These are phyloP conservation scores for Camellia granthamiana DNA, from an alignment of 148 eudicot species.

Conservation along the genomic window DNA sequence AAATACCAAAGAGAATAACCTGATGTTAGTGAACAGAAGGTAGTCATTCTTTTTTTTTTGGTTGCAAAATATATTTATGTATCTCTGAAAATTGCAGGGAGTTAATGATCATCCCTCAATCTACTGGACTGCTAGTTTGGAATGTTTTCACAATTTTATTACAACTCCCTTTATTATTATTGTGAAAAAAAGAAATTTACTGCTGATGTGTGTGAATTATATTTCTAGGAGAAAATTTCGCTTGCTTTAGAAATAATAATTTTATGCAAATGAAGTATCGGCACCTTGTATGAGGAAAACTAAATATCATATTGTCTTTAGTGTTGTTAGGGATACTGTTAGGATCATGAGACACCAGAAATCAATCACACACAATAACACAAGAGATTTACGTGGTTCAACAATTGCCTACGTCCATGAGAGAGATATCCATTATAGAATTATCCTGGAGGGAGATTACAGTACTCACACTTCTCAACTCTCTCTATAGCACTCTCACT, in stretches of 20 bases:
- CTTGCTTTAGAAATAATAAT: not conserved
- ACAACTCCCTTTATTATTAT: not conserved
- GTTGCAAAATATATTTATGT: not conserved
- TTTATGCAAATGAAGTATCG: not conserved
- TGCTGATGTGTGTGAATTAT: not conserved
- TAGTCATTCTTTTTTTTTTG: slow-evolving; percentile 11
- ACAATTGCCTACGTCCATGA: too few species aligned
- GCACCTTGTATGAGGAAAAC: not conserved
- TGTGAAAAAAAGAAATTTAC: not conserved
- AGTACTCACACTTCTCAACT: too few species aligned
- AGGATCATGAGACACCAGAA: too few species aligned
- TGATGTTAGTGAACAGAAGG: slow-evolving; percentile 51
- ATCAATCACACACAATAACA: too few species aligned
- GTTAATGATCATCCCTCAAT: not conserved
- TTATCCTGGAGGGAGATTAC: too few species aligned
- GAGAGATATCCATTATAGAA: too few species aligned
- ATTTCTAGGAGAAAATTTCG: not conserved
- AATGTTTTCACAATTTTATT: not conserved
- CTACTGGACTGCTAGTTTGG: slow-evolving; percentile 2
- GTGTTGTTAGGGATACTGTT: not conserved
- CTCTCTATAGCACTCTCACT: too few species aligned
- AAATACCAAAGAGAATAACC: slow-evolving; percentile 52
- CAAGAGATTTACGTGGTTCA: too few species aligned
- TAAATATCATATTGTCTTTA: not conserved
- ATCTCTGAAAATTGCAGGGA: not conserved